These are phyloP conservation scores for Haematococcus sp. DNA, from an alignment of 139 green algal species.

Conservation along the genomic window DNA sequence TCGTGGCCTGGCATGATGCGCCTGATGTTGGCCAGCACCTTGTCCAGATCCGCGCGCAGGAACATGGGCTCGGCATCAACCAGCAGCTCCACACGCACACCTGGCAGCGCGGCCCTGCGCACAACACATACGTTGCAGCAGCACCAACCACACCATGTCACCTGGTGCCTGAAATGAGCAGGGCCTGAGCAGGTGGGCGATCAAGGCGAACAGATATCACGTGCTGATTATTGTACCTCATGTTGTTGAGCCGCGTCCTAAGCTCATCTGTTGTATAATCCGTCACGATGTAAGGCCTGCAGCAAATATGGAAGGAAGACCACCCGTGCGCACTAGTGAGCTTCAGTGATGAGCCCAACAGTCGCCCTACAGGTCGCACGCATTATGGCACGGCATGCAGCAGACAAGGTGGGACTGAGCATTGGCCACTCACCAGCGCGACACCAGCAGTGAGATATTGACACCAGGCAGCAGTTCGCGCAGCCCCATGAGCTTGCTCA, in stretches of 20 bases:
- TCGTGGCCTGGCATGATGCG: not conserved
- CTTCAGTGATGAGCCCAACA: too few relatives aligned
- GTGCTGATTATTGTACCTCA: too few relatives aligned
- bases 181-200: too few relatives aligned
- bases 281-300: too few relatives aligned
- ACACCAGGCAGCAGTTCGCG: not conserved
- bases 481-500: constrained; percentile 6
- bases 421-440: not conserved
- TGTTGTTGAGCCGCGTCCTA: too few relatives aligned
- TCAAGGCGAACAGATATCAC: too few relatives aligned
- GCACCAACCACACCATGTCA: too few relatives aligned
- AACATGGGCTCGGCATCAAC: constrained; percentile 3
- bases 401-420: not conserved
- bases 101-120: not conserved
- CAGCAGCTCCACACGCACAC: constrained; percentile 9
- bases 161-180: too few relatives aligned
- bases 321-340: too few relatives aligned
- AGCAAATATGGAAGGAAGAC: too few relatives aligned
- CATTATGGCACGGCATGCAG: not conserved
- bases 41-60: not conserved
- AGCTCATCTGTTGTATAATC: too few relatives aligned
- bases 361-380: too few relatives aligned
- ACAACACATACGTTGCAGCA: not conserved
- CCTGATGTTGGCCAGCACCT: constrained; percentile 2
- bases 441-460: constrained; percentile 13